Percentiles rank a stretch among this genome's conserved stretches.
phyloP scores from a whole-genome alignment of 2,329 filamentous ascomycete genomes.

The Sarocladium kiliense region DNA sequence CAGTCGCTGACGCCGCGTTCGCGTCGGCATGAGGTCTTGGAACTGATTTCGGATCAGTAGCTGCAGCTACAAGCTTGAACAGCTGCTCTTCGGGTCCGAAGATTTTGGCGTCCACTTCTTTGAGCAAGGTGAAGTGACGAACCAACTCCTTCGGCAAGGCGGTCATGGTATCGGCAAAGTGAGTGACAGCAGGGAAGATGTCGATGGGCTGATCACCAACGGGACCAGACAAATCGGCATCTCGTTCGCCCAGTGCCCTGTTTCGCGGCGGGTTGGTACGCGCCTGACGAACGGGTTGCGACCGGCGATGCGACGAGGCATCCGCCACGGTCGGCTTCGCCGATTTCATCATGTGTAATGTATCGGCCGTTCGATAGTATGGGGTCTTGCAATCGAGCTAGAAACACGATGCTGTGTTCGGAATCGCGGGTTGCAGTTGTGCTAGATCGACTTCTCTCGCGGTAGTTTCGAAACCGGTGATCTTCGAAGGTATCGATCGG shows the following conservation, averaged over 20 bases:
- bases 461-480: neutral
- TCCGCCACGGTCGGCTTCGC: slow-evolving; percentile 41
- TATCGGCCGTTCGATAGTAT: slow-evolving; percentile 8
- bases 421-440: slow-evolving; percentile 12
- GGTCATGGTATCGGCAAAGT: slow-evolving; percentile 87
- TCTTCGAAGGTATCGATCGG: neutral
- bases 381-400: slow-evolving; percentile 15
- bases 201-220: slow-evolving; percentile 56
- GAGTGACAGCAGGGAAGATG: slow-evolving; percentile 61
- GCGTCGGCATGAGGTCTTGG: slow-evolving; percentile 34
- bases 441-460: slow-evolving; percentile 3
- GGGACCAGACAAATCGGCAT: slow-evolving; percentile 20
- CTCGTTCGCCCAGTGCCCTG: slow-evolving; percentile 24
- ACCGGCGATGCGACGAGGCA: slow-evolving; percentile 48
- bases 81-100: slow-evolving; percentile 82
- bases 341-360: slow-evolving; percentile 44
- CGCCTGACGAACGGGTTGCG: slow-evolving; percentile 60
- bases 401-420: neutral
- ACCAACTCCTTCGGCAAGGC: slow-evolving; percentile 93
- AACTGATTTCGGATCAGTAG: slow-evolving; percentile 46
- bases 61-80: slow-evolving; percentile 65
- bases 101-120: slow-evolving; percentile 97
- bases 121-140: slow-evolving; percentile 89
- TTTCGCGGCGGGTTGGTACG: slow-evolving; percentile 59
- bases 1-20: neutral